These are phyloP conservation scores for Mycena sanguinolenta DNA, from an alignment of 768 basidiomycete genomes.

Conservation along the genomic window DNA sequence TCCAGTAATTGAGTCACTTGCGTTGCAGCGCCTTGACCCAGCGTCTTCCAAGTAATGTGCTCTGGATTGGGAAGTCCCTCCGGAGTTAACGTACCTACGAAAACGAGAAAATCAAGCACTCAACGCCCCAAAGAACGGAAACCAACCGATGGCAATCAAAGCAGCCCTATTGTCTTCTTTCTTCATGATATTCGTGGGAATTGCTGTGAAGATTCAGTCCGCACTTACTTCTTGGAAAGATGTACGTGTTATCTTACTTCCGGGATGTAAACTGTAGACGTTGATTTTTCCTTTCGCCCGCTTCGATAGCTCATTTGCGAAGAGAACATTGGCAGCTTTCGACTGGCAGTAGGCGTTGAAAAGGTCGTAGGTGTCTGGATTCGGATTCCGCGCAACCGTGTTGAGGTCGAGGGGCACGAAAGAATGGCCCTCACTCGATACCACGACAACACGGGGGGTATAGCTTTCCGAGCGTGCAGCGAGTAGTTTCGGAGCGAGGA, in stretches of 20 bases:
- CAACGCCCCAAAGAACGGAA: neutral
- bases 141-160: neutral
- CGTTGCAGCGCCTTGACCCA: neutral
- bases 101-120: neutral
- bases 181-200: neutral
- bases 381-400: neutral
- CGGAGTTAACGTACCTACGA: neutral
- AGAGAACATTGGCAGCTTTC: neutral
- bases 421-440: neutral
- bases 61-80: neutral
- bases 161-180: neutral
- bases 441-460: neutral
- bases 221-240: neutral
- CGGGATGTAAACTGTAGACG: neutral
- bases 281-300: neutral
- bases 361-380: neutral
- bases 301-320: neutral
- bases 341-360: neutral
- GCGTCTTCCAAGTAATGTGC: neutral
- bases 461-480: neutral
- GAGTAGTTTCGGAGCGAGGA: neutral
- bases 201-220: neutral
- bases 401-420: neutral
- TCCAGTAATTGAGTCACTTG: neutral
- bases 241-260: neutral